Evolutionary conservation across 495 filamentous ascomycete genomes (phyloP).

Genomic region (Bombardia bombarda): DNA sequence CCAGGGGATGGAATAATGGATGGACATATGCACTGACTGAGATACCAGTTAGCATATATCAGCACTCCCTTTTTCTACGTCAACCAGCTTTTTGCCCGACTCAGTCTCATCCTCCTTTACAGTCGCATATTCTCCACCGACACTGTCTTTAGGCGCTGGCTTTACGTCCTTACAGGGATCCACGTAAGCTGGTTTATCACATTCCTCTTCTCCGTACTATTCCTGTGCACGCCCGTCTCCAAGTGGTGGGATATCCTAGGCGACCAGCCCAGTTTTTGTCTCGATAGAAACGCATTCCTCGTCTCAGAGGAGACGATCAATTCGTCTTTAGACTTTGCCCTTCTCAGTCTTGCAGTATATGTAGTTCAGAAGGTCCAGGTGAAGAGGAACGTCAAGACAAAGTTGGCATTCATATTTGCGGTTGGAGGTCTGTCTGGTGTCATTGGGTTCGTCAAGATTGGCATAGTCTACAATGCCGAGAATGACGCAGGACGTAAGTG

Average conservation of each 20-base stretch:
- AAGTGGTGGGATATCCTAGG: background rate
- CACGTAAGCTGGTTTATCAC: background rate
- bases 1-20: background rate
- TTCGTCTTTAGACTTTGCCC: background rate
- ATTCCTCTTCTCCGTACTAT: background rate
- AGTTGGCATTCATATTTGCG: background rate
- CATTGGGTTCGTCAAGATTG: background rate
- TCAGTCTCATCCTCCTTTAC: background rate
- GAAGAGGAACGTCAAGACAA: background rate
- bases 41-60: background rate
- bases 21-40: background rate
- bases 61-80: background rate
- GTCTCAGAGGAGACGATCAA: background rate
- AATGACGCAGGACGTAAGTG: background rate
- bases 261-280: background rate
- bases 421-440: background rate
- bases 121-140: background rate
- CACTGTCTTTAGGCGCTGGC: background rate
- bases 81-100: background rate
- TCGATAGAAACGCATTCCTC: background rate
- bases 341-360: background rate
- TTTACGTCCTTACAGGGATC: background rate
- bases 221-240: background rate
- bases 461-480: background rate
- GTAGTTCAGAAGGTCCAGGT: background rate